Evolutionary conservation across 352 stramenopile genomes (phyloP).

Genomic region (Phytophthora crassamura): DNA sequence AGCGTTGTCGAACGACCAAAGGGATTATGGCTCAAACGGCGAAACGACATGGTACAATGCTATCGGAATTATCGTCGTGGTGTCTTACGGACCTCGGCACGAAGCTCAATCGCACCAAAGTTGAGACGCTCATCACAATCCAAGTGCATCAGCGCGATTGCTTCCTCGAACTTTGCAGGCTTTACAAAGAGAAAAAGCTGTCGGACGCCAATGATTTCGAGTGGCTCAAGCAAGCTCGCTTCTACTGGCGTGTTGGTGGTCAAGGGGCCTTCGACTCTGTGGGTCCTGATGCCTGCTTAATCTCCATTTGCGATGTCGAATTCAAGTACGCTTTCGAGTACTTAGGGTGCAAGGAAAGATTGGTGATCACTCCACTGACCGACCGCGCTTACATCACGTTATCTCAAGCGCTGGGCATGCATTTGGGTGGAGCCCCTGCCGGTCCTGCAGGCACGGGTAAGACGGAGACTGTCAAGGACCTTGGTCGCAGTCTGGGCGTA

Average conservation of each 20-base stretch:
- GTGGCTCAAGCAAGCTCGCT: constrained; percentile 83
- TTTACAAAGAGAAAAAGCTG: constrained; percentile 88
- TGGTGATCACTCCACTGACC: constrained; percentile 92
- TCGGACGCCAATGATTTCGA: constrained; percentile 81
- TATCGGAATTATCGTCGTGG: constrained; percentile 92
- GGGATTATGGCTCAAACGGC: constrained; percentile 88
- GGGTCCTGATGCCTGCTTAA: constrained; percentile 91
- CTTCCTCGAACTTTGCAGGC: constrained; percentile 67
- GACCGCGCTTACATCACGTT: constrained; percentile 93
- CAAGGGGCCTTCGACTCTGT: constrained; percentile 85
- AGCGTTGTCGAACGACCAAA: constrained; percentile 84
- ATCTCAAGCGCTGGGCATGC: constrained; percentile 89
- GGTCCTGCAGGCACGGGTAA: constrained; percentile 92
- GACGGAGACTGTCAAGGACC: constrained; percentile 92
- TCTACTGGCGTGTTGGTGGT: constrained; percentile 64
- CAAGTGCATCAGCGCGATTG: constrained; percentile 91
- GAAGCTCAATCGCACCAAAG: constrained; percentile 93
- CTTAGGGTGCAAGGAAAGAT: constrained; percentile 90
- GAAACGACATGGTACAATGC: constrained; percentile 77
- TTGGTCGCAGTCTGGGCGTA: constrained; percentile 90
- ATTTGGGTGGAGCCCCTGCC: constrained; percentile 88
- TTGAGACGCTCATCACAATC: constrained; percentile 95
- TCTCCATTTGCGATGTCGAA: constrained; percentile 94
- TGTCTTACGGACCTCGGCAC: constrained; percentile 90
- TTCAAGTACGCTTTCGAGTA: constrained; percentile 96